These are phyloP conservation scores for Aspergillus ustus DNA, from an alignment of 2,329 filamentous ascomycete genomes.

Conservation along the genomic window DNA sequence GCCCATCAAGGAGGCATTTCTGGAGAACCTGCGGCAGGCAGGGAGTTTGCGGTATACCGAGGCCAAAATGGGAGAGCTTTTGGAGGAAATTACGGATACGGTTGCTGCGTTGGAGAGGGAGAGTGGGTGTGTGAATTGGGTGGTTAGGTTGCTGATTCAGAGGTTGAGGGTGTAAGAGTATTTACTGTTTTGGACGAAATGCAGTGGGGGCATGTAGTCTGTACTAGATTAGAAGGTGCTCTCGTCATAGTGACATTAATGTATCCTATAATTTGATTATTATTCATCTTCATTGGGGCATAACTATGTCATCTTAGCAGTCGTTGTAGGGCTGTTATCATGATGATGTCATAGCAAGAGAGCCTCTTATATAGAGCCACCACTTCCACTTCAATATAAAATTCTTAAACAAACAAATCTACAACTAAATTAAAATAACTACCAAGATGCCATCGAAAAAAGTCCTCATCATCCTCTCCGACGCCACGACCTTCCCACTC, in stretches of 20 bases:
- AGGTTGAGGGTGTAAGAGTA: not conserved
- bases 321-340: not conserved
- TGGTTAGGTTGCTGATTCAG: conserved; percentile 9
- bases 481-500: conserved; percentile 45
- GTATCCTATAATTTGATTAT: too few relatives aligned
- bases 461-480: conserved; percentile 52
- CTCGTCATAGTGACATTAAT: not conserved
- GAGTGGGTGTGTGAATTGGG: conserved; percentile 11
- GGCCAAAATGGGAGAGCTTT: not conserved
- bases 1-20: conserved; percentile 1
- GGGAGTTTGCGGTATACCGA: conserved; percentile 13
- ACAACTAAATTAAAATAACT: not conserved
- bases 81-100: conserved; percentile 6
- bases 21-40: not conserved
- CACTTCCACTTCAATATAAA: not conserved
- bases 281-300: not conserved
- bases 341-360: not conserved
- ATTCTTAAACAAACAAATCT: conserved; percentile 15
- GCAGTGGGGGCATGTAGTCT: too few relatives aligned
- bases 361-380: too few relatives aligned
- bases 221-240: not conserved
- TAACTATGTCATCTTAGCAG: not conserved
- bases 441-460: conserved; percentile 39
- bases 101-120: conserved; percentile 4
- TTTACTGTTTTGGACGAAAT: not conserved